Base-by-base conservation (phyloP, 78 protist genomes). In the Dictyostelium purpureum region DNA sequence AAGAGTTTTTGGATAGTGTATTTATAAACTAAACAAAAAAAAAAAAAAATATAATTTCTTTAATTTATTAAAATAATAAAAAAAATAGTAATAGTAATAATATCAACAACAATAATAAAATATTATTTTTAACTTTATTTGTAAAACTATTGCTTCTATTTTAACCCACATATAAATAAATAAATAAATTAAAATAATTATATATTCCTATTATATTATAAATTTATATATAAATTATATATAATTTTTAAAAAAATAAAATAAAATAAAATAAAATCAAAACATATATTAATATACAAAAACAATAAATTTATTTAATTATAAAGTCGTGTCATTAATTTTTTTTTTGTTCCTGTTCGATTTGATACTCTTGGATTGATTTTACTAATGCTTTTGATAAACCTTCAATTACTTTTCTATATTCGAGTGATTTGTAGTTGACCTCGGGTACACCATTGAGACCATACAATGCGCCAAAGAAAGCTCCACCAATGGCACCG, bases 401-500 rank as follows among this genome's bases (percentile, higher is more conserved):
- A 21, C 31, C 59, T 28, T 45, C 67, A 2, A 85, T 24, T 11
- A 59, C 63, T 65, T 65, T 4, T 19, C 56, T 11, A 70, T 79
- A 73, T 45, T 90, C 95, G 4, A 90, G 2, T 21, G 14, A 2
- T 69, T 90, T 6, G 26, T 66, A 79, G 63, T 87, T 77, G 37
- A 51, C 28, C 16, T 45, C 88, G 3, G 96, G 96, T 16, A 93
- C 96, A 45, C 73, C 63, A 11, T 61, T 26, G 61, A 85, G 40
- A 37, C 97, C 97, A 85, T 95, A 96, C 56, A 79, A 31, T 9
- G 97, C 97, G 49, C 96, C 96, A 43, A 35, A 95, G 94, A 93
- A 95, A 54, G 73, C 52, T 56, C 93, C 76, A 33, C 95, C 97
- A 61, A 95, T 96, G 12, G 97, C 75, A 33, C 95, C 97, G 18